Percentiles rank a stretch among this genome's conserved stretches.
Evolutionary conservation across 805 yeast genomes (phyloP).

Genomic region (Trichomonascus vanleenenianus): DNA sequence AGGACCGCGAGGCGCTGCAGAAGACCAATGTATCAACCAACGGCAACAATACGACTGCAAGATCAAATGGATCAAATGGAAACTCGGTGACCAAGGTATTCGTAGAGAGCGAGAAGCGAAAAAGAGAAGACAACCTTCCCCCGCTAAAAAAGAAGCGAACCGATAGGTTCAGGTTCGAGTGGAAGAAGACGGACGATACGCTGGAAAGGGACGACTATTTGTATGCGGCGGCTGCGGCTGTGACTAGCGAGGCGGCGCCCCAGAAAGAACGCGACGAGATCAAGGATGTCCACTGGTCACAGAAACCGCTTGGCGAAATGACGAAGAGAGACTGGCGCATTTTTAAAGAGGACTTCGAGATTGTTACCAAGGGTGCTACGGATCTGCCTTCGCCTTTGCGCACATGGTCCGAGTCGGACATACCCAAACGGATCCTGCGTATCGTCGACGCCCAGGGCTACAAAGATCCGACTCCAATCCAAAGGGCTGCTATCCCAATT

Average conservation of each 20-base stretch:
- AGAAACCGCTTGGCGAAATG: constrained; percentile 60
- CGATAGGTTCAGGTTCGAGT: constrained; percentile 51
- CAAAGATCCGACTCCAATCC: constrained; percentile 79
- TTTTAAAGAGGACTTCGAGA: constrained; percentile 67
- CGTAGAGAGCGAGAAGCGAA: not conserved
- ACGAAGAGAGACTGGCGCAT: constrained; percentile 83
- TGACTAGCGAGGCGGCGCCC: not conserved
- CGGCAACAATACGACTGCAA: not conserved
- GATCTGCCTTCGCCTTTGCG: constrained; percentile 51
- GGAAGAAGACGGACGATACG: constrained; percentile 68
- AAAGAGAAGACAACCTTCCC: not conserved
- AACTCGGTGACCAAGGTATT: not conserved
- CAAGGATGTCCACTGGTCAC: constrained; percentile 45
- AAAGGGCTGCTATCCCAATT: constrained; percentile 78
- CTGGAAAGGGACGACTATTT: constrained; percentile 37
- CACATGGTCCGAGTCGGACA: constrained; percentile 58
- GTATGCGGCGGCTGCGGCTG: constrained; percentile 14
- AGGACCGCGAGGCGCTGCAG: constrained; percentile 29
- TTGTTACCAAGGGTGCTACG: constrained; percentile 43
- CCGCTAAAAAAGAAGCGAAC: constrained; percentile 6
- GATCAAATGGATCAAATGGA: constrained; percentile 2
- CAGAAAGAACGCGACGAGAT: constrained; percentile 8
- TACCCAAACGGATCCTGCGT: constrained; percentile 37
- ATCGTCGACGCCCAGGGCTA: constrained; percentile 34
- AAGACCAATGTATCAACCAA: constrained; percentile 1